Evolutionary conservation across 768 basidiomycete genomes (phyloP).

Genomic region (Phaeotremella fagi): DNA sequence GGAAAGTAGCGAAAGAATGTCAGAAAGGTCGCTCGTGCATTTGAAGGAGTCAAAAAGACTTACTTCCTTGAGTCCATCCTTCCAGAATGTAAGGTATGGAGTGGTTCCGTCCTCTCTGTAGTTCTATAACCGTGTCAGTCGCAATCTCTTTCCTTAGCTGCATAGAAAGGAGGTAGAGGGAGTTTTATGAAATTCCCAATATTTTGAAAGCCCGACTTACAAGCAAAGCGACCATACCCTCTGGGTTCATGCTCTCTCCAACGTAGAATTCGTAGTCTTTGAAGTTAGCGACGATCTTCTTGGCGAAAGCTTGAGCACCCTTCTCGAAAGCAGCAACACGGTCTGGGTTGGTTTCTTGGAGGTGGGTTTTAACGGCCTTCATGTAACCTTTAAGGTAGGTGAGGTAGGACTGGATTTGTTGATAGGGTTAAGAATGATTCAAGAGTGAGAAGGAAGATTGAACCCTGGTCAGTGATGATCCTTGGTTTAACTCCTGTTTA

Average conservation of each 20-base stretch:
- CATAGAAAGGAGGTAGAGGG: neutral
- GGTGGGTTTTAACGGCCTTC: slow-evolving; percentile 75
- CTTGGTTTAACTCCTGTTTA: neutral
- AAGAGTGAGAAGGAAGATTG: neutral
- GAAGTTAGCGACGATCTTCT: slow-evolving; percentile 85
- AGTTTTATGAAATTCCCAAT: too few species aligned
- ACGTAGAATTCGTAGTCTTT: slow-evolving; percentile 82
- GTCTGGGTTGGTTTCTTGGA: slow-evolving; percentile 57
- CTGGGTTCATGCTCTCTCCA: slow-evolving; percentile 58
- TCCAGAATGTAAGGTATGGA: slow-evolving; percentile 96
- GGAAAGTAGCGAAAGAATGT: neutral
- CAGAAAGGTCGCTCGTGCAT: neutral
- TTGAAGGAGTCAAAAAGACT: slow-evolving; percentile 6
- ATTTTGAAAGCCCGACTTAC: too few species aligned
- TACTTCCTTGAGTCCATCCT: slow-evolving; percentile 76
- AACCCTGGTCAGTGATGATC: neutral
- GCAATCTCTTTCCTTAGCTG: neutral
- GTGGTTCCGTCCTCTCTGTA: slow-evolving; percentile 61
- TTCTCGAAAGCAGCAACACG: slow-evolving; percentile 74
- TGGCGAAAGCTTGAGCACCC: slow-evolving; percentile 68
- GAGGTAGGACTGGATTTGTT: slow-evolving; percentile 54
- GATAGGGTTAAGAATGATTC: neutral
- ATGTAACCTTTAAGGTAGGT: slow-evolving; percentile 90
- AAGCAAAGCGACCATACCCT: slow-evolving; percentile 91
- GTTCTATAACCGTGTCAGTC: slow-evolving; percentile 52